These are phyloP conservation scores for Poronia punctata DNA, from an alignment of 495 filamentous ascomycete genomes.

Conservation along the genomic window DNA sequence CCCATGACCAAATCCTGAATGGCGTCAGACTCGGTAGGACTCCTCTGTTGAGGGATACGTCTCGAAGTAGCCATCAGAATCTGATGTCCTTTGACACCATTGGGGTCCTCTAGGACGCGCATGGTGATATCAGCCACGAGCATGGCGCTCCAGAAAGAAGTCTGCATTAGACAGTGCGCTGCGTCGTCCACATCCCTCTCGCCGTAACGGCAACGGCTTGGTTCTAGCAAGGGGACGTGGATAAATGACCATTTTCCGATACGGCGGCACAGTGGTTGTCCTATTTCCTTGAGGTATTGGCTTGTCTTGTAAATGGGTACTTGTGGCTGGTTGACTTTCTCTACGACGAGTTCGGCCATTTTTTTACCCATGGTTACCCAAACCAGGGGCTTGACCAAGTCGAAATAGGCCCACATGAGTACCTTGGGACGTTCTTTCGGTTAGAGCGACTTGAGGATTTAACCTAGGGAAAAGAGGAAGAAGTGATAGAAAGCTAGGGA, in stretches of 20 bases:
- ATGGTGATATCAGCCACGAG: not conserved
- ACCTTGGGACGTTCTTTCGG: not conserved
- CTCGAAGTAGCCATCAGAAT: not conserved
- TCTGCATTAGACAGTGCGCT: not conserved
- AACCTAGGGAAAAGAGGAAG: not conserved
- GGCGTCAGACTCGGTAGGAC: not conserved
- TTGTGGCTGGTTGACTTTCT: not conserved
- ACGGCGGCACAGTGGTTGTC: not conserved
- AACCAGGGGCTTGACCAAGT: constrained; percentile 8
- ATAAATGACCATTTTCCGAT: not conserved
- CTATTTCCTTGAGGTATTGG: not conserved
- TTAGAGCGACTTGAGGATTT: no score
- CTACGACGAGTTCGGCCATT: not conserved
- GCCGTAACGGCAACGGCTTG: constrained; percentile 4
- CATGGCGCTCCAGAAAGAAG: constrained; percentile 6
- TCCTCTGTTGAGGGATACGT: not conserved
- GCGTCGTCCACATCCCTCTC: not conserved
- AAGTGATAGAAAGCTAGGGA: not conserved
- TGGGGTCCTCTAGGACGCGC: not conserved
- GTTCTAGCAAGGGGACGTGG: constrained; percentile 1
- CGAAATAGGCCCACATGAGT: constrained; percentile 8
- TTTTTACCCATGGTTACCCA: constrained; percentile 11
- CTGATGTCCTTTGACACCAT: not conserved
- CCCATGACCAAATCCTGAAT: not conserved
- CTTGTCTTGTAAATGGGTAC: not conserved